Percentiles rank a stretch among this genome's conserved stretches.
Conservation (phyloP, 2,329 filamentous ascomycete genomes). For the Fusarium fracticaudum region DNA sequence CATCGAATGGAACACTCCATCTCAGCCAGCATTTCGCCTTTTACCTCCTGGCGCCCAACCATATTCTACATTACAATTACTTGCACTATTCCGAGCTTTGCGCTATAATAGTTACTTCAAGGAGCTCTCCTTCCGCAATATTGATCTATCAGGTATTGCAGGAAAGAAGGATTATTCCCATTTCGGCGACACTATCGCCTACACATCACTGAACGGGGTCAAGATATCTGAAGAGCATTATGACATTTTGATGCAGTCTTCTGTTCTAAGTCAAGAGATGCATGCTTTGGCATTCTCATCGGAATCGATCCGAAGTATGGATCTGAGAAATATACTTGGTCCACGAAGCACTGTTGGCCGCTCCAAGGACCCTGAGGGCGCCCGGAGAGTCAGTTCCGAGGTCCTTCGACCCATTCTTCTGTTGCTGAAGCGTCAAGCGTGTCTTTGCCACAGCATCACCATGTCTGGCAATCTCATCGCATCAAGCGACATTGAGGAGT, state of each 20-base stretch:
- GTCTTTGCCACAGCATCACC: constrained; percentile 61
- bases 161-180: constrained; percentile 55
- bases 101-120: constrained; percentile 69
- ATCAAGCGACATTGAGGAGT: constrained; percentile 57
- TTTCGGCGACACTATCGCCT: constrained; percentile 59
- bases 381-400: constrained; percentile 49
- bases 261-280: constrained; percentile 65
- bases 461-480: constrained; percentile 61
- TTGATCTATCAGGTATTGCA: constrained; percentile 57
- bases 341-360: constrained; percentile 35
- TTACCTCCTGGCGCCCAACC: constrained; percentile 52
- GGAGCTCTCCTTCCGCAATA: constrained; percentile 63
- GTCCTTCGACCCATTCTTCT: constrained; percentile 60
- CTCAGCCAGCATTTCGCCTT: constrained; percentile 63
- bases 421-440: constrained; percentile 57
- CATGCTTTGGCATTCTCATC: constrained; percentile 66
- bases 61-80: constrained; percentile 62
- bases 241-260: constrained; percentile 58
- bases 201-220: constrained; percentile 62
- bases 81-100: constrained; percentile 66
- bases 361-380: constrained; percentile 35
- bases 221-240: constrained; percentile 59
- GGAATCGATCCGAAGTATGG: constrained; percentile 64
- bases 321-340: constrained; percentile 57
- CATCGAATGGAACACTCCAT: constrained; percentile 54